These are phyloP conservation scores for Fusarium cicatricum DNA, from an alignment of 2,329 filamentous ascomycete species.

Conservation along the genomic window DNA sequence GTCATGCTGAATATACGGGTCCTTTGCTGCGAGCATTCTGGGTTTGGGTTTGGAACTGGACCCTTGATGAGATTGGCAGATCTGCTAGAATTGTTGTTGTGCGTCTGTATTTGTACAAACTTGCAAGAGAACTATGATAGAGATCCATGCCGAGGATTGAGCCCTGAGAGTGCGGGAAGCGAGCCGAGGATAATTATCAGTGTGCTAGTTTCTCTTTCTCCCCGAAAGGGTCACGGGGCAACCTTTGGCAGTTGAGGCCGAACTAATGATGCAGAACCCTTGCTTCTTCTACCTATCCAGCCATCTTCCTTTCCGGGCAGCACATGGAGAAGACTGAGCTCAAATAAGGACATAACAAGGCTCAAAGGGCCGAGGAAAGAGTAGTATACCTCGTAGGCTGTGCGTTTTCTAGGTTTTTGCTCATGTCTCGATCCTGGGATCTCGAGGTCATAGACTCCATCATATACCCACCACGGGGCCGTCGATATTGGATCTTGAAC, in stretches of 20 bases:
- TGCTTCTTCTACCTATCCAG: neutral
- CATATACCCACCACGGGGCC: constrained; percentile 20
- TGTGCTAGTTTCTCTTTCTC: neutral
- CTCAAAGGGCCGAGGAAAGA: neutral
- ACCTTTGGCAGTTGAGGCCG: neutral
- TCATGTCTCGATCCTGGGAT: constrained; percentile 10
- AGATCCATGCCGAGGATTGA: no score
- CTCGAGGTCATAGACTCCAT: constrained; percentile 22
- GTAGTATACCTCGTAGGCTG: no score
- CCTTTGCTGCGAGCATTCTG: neutral
- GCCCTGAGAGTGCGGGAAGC: no score
- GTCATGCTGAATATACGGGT: constrained; percentile 3
- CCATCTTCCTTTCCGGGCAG: neutral
- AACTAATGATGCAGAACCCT: constrained; percentile 5
- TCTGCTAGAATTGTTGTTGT: no score
- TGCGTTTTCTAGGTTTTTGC: constrained; percentile 4
- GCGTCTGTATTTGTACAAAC: no score
- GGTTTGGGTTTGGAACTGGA: neutral
- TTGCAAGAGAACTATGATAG: no score
- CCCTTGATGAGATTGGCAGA: neutral
- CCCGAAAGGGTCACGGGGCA: constrained; percentile 1
- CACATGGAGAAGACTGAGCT: neutral
- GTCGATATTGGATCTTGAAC: neutral
- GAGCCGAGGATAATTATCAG: neutral
- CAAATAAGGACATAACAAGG: neutral